A percentile compares a stretch with the other conserved stretches of the same genome.
Conservation (phyloP, 257 asterid species). For the Solanum chmielewskii region DNA sequence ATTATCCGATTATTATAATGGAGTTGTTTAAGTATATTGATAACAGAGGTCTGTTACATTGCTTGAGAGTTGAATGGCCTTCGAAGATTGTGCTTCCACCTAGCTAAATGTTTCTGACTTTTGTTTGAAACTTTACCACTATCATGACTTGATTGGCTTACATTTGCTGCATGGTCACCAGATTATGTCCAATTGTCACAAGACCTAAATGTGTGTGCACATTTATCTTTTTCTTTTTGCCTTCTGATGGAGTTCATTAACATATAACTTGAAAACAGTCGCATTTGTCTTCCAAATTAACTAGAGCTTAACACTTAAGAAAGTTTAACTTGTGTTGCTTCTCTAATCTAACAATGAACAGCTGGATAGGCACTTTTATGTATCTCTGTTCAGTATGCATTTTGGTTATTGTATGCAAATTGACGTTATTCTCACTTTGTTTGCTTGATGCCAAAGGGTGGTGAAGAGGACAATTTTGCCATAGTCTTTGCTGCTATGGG, state of each 20-base stretch:
- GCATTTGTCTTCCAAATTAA: background rate
- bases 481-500: conserved; percentile 99
- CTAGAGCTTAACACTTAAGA: background rate
- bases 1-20: background rate
- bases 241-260: background rate
- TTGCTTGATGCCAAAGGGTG: conserved; percentile 34
- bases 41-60: background rate
- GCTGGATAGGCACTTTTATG: background rate
- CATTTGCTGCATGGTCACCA: background rate
- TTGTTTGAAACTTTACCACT: background rate
- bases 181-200: background rate
- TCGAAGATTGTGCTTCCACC: background rate
- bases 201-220: background rate
- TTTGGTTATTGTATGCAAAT: background rate
- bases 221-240: background rate
- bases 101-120: background rate
- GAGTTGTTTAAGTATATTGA: background rate
- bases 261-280: background rate
- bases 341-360: background rate
- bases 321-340: background rate
- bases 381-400: background rate
- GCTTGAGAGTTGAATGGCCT: background rate
- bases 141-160: background rate
- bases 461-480: conserved; percentile 92
- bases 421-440: conserved; percentile 6